Base-by-base conservation (phyloP, 2,329 filamentous ascomycete genomes). In the Trichoderma sp. region DNA sequence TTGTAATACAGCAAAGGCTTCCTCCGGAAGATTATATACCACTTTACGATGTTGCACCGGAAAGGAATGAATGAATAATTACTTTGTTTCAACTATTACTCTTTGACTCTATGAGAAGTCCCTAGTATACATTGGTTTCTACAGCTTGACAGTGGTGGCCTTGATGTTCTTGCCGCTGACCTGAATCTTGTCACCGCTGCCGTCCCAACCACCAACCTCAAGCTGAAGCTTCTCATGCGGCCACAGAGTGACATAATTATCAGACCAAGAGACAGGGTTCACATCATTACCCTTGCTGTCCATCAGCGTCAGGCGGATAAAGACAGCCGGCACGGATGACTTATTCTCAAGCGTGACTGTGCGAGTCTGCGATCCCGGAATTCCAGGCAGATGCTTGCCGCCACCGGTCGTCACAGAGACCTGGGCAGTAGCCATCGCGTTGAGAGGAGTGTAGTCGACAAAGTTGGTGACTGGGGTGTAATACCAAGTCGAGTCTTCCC, bases 181-280 rank as follows among this genome's bases (percentile, higher is more conserved):
- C 9, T 57, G 48, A 12, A 71, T 66, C 44, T 51, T 62, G 15
- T 21, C 41, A 4, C 67, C 69, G 1, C 51, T 54, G 1, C 55
- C 66, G 24, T 68, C 57, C 61, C 61, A 71, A 6, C 63, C 67
- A 17, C 54, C 57, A 0, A 72, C 70, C 5, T 64, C 63, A 1
- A 74, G 43, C 43, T 56, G 48, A 14, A 86, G 51, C 60, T 75
- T 81, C 75, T 89, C 86, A 1, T 76, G 73, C 0, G 86, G 85
- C 79, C 82, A 87, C 10, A 89, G 73, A 1, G 85, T 88, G 14
- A 89, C 76, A 67, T 88, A 89, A 66, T 89, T 89, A 67, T 88
- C 86, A 0, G 81, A 82, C 85, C 86, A 89, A 21, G 77, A 76
- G 0, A 85, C 79, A 0, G 85, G 83, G 5, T 80, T 68, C 0